Conservation (phyloP, 192 early-diverging fungal species). For the Oehlia diaphana region DNA sequence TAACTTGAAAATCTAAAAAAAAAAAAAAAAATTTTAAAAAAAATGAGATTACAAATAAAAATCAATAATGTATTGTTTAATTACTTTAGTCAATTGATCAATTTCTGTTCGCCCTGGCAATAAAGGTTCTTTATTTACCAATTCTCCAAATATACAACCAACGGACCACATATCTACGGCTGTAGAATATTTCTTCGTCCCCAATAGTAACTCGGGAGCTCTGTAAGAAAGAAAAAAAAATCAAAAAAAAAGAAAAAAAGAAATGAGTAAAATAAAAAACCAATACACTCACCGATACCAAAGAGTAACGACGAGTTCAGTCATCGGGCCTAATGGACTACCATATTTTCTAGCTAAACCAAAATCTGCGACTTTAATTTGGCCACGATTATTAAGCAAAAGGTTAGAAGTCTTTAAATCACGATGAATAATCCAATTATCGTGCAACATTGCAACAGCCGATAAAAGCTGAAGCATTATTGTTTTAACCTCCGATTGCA, state of each 20-base stretch:
- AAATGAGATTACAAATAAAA: too few species aligned
- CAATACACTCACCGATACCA: slow-evolving; percentile 60
- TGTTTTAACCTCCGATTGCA: slow-evolving; percentile 83
- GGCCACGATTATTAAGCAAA: slow-evolving; percentile 55
- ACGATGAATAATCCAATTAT: slow-evolving; percentile 70
- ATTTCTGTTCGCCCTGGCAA: slow-evolving; percentile 79
- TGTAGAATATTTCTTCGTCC: slow-evolving; percentile 59
- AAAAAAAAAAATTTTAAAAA: background rate
- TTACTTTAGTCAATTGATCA: slow-evolving; percentile 71
- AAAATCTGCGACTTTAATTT: slow-evolving; percentile 72
- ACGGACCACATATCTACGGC: slow-evolving; percentile 89
- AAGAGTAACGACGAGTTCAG: slow-evolving; percentile 66
- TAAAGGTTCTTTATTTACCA: slow-evolving; percentile 82
- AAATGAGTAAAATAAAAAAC: background rate
- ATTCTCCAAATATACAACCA: slow-evolving; percentile 97
- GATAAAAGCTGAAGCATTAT: slow-evolving; percentile 70
- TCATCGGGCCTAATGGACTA: slow-evolving; percentile 63
- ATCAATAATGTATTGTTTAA: background rate
- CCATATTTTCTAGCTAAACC: slow-evolving; percentile 66
- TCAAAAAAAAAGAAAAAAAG: background rate
- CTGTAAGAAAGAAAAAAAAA: slow-evolving; percentile 31
- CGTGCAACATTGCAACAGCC: slow-evolving; percentile 62
- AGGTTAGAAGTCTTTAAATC: slow-evolving; percentile 70
- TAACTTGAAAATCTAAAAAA: slow-evolving; percentile 72
- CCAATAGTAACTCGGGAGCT: slow-evolving; percentile 64